Evolutionary conservation across 139 green algal genomes (phyloP).

Genomic region (Volvox africanus): DNA sequence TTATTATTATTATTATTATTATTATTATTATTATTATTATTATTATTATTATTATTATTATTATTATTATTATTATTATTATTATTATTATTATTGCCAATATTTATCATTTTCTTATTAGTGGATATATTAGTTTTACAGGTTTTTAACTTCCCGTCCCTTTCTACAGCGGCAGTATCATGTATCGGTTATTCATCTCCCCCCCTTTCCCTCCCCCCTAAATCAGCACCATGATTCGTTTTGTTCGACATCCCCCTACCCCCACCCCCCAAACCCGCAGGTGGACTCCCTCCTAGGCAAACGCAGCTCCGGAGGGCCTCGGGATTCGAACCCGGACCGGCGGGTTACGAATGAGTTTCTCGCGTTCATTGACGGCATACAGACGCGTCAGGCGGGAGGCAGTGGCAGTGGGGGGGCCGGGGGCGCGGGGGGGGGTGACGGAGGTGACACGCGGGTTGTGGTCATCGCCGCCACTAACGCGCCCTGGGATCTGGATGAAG

Average conservation of each 20-base stretch:
- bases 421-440: background rate
- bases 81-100: background rate
- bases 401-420: background rate
- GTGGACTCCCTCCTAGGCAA: conserved; percentile 61
- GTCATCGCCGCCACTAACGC: conserved; percentile 69
- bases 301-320: background rate
- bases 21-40: background rate
- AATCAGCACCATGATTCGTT: too few relatives aligned
- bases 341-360: conserved; percentile 68
- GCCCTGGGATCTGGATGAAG: conserved; percentile 70
- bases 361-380: conserved; percentile 65
- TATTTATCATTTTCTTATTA: background rate
- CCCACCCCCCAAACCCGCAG: background rate
- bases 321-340: conserved; percentile 49
- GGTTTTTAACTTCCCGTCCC: too few relatives aligned
- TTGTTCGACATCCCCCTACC: background rate
- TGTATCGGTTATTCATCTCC: too few relatives aligned
- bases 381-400: conserved; percentile 12
- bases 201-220: too few relatives aligned
- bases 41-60: background rate
- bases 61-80: background rate
- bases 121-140: too few relatives aligned
- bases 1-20: background rate
- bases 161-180: too few relatives aligned
- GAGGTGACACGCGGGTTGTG: conserved; percentile 46